Evolutionary conservation across 2,329 filamentous ascomycete species (phyloP).

Genomic region (Aspergillus hiratsukae): DNA sequence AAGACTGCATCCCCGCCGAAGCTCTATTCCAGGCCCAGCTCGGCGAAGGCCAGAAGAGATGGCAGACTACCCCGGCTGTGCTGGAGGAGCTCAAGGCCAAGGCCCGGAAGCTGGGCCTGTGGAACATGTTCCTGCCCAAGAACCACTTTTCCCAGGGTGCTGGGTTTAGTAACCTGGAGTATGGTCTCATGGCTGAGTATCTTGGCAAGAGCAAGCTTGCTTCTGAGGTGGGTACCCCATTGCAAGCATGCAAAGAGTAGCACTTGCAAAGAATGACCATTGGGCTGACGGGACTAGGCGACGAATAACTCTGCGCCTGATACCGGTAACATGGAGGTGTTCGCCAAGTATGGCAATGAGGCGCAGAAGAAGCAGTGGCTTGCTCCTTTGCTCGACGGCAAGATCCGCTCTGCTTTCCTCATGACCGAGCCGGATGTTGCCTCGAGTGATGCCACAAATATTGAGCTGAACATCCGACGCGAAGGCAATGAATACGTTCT

Average conservation of each 20-base stretch:
- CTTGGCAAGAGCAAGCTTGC: constrained; percentile 80
- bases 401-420: constrained; percentile 84
- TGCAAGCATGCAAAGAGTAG: no score
- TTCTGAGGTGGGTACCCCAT: constrained; percentile 55
- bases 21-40: constrained; percentile 74
- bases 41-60: constrained; percentile 70
- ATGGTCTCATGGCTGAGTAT: constrained; percentile 95
- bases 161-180: constrained; percentile 92
- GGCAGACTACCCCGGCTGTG: constrained; percentile 72
- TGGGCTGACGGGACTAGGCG: constrained; percentile 43
- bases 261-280: background rate
- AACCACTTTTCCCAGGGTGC: constrained; percentile 94
- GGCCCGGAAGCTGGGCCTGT: constrained; percentile 77
- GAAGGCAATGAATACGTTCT: constrained; percentile 88
- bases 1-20: constrained; percentile 88
- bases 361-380: constrained; percentile 83
- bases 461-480: constrained; percentile 72
- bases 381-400: constrained; percentile 71
- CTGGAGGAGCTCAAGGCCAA: constrained; percentile 86
- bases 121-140: constrained; percentile 98
- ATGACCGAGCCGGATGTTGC: constrained; percentile 92
- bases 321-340: constrained; percentile 92
- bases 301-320: constrained; percentile 88
- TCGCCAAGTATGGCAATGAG: constrained; percentile 85
- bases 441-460: constrained; percentile 89